Conservation (phyloP, 169 alveolate genomes). For the Perkinsus marinus region DNA sequence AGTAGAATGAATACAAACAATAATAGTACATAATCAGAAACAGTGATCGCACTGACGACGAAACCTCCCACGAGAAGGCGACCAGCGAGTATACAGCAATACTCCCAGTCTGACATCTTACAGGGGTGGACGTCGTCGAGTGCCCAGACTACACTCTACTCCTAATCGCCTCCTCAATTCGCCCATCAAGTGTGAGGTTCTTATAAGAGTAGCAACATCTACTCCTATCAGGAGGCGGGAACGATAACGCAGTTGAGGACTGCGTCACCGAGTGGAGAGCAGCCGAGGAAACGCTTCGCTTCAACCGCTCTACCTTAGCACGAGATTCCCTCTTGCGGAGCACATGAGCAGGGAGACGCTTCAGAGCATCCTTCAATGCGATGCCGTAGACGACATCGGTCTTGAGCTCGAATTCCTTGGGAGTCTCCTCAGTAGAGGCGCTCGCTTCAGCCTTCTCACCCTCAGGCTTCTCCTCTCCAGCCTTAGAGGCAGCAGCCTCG, state of each 20-base stretch:
- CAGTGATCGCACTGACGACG: too few relatives aligned
- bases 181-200: neutral
- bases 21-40: neutral
- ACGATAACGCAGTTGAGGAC: neutral
- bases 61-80: too few relatives aligned
- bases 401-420: neutral
- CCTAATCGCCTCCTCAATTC: neutral
- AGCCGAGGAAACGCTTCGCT: neutral
- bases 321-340: neutral
- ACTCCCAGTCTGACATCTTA: too few relatives aligned
- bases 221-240: neutral
- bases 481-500: neutral
- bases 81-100: too few relatives aligned
- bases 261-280: too few relatives aligned
- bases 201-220: neutral
- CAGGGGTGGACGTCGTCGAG: neutral
- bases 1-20: neutral
- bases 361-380: neutral
- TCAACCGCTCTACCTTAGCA: neutral
- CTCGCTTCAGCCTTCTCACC: neutral
- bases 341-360: neutral
- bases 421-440: neutral
- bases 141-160: neutral
- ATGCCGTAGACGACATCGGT: neutral
- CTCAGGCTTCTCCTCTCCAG: neutral